phyloP scores from a whole-genome alignment of 23 red algal genomes.

The Gracilaria domingensis region DNA sequence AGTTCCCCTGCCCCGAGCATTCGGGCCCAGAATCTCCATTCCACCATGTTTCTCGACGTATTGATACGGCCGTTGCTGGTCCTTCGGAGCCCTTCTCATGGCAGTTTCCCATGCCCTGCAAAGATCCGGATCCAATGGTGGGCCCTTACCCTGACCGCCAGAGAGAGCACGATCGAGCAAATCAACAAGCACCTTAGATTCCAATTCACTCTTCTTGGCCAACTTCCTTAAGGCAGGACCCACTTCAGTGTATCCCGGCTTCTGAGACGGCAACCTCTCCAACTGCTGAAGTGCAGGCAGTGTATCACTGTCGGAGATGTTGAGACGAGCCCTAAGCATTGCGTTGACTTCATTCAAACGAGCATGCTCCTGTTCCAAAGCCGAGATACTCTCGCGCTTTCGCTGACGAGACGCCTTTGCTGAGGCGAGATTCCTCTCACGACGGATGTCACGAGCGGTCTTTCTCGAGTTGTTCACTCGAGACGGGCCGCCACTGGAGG shows the following conservation, averaged over 20 bases:
- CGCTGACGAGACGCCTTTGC: constrained; percentile 64
- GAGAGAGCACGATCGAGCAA: constrained; percentile 54
- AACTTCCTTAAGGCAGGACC: constrained; percentile 50
- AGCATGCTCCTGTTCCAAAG: constrained; percentile 52
- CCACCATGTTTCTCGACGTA: constrained; percentile 40
- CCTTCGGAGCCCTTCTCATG: constrained; percentile 31
- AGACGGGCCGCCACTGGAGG: background rate
- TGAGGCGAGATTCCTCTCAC: constrained; percentile 53
- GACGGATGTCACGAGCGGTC: constrained; percentile 39
- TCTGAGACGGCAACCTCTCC: background rate
- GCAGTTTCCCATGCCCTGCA: constrained; percentile 18
- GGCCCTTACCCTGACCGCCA: constrained; percentile 26
- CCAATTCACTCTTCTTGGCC: constrained; percentile 30
- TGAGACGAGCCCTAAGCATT: constrained; percentile 49
- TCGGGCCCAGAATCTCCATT: constrained; percentile 20
- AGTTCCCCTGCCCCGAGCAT: background rate
- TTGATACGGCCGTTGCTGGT: constrained; percentile 30
- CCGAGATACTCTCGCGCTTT: constrained; percentile 42
- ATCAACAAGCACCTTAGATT: constrained; percentile 33
- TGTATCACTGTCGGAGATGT: constrained; percentile 25
- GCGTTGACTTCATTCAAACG: constrained; percentile 58
- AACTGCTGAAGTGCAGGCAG: background rate
- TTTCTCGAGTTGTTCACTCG: background rate
- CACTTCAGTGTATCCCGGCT: constrained; percentile 5
- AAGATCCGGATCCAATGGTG: constrained; percentile 51